Evolutionary conservation across 805 yeast species (phyloP).

Genomic region (Yamadazyma olivae): DNA sequence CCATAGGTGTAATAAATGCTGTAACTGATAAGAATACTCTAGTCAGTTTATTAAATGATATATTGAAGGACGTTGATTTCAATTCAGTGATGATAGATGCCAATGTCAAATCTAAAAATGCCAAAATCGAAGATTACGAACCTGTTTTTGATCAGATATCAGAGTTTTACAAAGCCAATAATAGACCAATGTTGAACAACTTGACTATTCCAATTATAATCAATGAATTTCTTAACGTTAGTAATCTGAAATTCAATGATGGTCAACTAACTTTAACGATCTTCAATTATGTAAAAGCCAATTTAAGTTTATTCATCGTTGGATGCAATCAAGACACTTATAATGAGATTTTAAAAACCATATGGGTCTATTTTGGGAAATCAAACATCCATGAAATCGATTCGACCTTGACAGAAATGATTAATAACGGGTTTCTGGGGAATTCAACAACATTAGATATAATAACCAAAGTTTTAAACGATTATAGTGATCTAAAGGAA

Average conservation of each 20-base stretch:
- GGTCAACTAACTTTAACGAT: constrained; percentile 35
- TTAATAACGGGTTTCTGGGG: constrained; percentile 39
- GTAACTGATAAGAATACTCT: too few relatives aligned
- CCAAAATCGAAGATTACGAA: constrained; percentile 6
- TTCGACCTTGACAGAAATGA: constrained; percentile 34
- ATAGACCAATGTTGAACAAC: constrained; percentile 25
- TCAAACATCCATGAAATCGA: constrained; percentile 33
- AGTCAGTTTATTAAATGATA: too few relatives aligned
- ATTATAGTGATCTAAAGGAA: constrained; percentile 31
- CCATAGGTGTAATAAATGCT: too few relatives aligned
- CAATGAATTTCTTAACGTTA: constrained; percentile 26
- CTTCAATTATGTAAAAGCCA: constrained; percentile 32
- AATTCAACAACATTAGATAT: constrained; percentile 33
- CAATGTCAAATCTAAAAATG: constrained; percentile 1
- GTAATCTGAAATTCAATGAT: constrained; percentile 25
- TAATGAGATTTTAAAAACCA: constrained; percentile 33
- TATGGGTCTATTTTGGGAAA: constrained; percentile 40
- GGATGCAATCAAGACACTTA: constrained; percentile 40
- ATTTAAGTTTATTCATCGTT: constrained; percentile 29
- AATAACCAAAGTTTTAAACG: constrained; percentile 30
- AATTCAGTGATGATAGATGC: background rate
- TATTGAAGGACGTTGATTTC: background rate
- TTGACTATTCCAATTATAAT: constrained; percentile 35
- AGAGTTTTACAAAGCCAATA: background rate
- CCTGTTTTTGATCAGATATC: constrained; percentile 13